Percentiles rank a stretch among this genome's conserved stretches.
Conservation (phyloP, 2,329 filamentous ascomycete genomes). For the Pseudogymnoascus sp. region DNA sequence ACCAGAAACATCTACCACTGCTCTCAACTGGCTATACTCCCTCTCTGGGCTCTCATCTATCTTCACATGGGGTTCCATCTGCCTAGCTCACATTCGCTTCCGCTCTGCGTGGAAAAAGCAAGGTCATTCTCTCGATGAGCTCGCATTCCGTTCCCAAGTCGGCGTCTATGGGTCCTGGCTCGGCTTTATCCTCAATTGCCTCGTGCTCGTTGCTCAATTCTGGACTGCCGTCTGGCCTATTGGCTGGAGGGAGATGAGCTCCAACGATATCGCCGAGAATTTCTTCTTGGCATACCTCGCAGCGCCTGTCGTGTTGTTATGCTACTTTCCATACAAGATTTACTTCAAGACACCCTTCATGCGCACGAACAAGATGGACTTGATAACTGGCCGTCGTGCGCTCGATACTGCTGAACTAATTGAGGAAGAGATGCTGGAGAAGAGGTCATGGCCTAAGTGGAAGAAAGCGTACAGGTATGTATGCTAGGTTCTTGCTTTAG, state of each 20-base stretch:
- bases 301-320: slow-evolving; percentile 32
- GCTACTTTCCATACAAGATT: background rate
- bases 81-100: slow-evolving; percentile 61
- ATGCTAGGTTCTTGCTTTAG: too few relatives aligned
- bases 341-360: slow-evolving; percentile 27
- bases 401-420: too few relatives aligned
- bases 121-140: slow-evolving; percentile 52
- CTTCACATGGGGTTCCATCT: slow-evolving; percentile 60
- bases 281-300: slow-evolving; percentile 29
- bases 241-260: too few relatives aligned
- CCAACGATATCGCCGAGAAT: slow-evolving; percentile 16
- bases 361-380: too few relatives aligned
- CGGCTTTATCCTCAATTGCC: slow-evolving; percentile 50
- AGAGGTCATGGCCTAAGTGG: too few relatives aligned
- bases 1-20: slow-evolving; percentile 16
- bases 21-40: slow-evolving; percentile 59
- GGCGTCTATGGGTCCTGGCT: slow-evolving; percentile 57
- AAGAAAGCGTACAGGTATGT: too few relatives aligned
- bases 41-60: slow-evolving; percentile 55
- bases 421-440: too few relatives aligned
- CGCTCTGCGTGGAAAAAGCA: slow-evolving; percentile 51
- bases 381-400: too few relatives aligned
- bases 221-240: slow-evolving; percentile 14
- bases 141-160: slow-evolving; percentile 54
- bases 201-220: slow-evolving; percentile 42